These are phyloP conservation scores for Papiliotrema fonsecae DNA, from an alignment of 1,284 basidiomycete species.

Conservation along the genomic window DNA sequence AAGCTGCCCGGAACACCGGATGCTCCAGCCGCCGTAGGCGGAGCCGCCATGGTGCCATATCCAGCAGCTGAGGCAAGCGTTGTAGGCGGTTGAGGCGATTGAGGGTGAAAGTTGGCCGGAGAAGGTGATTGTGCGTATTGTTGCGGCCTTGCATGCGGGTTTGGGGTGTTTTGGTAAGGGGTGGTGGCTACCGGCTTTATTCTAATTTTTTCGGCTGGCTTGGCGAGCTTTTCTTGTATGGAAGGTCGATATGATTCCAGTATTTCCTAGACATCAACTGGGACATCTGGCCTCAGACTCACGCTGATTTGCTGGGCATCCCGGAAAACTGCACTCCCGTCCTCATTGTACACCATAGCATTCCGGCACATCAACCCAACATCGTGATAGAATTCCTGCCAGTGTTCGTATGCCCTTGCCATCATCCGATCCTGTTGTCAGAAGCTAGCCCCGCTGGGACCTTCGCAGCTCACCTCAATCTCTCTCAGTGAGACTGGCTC, in stretches of 20 bases:
- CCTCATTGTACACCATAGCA: conserved; percentile 82
- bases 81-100: neutral
- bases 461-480: conserved; percentile 59
- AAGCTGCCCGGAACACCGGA: conserved; percentile 6
- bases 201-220: neutral
- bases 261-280: conserved; percentile 10
- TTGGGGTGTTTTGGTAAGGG: too few species aligned
- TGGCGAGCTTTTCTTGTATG: neutral
- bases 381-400: conserved; percentile 70
- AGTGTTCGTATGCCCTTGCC: conserved; percentile 58
- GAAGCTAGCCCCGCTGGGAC: neutral
- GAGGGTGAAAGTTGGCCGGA: neutral
- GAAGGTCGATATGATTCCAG: conserved; percentile 7
- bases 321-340: conserved; percentile 75
- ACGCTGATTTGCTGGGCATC: conserved; percentile 70
- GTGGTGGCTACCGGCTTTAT: neutral
- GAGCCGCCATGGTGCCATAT: neutral
- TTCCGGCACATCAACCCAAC: conserved; percentile 84
- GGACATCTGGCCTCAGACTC: conserved; percentile 15
- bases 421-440: conserved; percentile 57
- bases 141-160: neutral
- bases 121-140: neutral
- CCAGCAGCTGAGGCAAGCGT: neutral
- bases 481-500: conserved; percentile 79
- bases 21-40: conserved; percentile 1